Conservation (phyloP, 495 filamentous ascomycete genomes). For the Neurospora sp. region DNA sequence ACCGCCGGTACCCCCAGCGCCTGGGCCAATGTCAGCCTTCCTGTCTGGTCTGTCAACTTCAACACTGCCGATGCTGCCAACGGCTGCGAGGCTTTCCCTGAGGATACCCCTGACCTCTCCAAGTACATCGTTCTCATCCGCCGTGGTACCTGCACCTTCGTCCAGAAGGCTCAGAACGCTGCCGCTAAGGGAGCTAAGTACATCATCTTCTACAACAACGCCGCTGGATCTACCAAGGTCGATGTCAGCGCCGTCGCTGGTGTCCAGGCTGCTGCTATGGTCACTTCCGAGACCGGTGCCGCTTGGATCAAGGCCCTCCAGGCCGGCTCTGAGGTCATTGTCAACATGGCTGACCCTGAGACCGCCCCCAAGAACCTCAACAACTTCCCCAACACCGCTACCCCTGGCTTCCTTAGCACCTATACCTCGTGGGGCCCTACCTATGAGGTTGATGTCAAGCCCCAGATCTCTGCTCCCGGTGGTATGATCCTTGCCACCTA, state of each 20-base stretch:
- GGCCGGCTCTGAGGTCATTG: slow-evolving; percentile 26
- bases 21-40: slow-evolving; percentile 31
- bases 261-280: slow-evolving; percentile 33
- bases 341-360: slow-evolving; percentile 32
- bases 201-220: slow-evolving; percentile 44
- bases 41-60: slow-evolving; percentile 39
- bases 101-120: slow-evolving; percentile 38
- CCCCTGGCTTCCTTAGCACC: slow-evolving; percentile 35
- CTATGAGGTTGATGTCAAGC: slow-evolving; percentile 43
- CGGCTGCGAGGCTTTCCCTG: slow-evolving; percentile 35
- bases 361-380: slow-evolving; percentile 27
- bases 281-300: slow-evolving; percentile 33
- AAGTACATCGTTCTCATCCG: slow-evolving; percentile 44
- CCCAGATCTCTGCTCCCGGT: slow-evolving; percentile 43
- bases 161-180: slow-evolving; percentile 38
- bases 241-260: slow-evolving; percentile 15
- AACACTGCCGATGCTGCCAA: slow-evolving; percentile 37
- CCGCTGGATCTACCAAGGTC: slow-evolving; percentile 21
- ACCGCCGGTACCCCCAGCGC: slow-evolving; percentile 27
- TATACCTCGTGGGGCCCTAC: slow-evolving; percentile 49
- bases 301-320: slow-evolving; percentile 29
- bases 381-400: slow-evolving; percentile 25
- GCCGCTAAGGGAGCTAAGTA: slow-evolving; percentile 44
- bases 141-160: slow-evolving; percentile 40
- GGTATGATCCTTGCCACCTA: slow-evolving; percentile 48